These are phyloP conservation scores for Chondrostereum purpureum DNA, from an alignment of 1,284 basidiomycete species.

Conservation along the genomic window DNA sequence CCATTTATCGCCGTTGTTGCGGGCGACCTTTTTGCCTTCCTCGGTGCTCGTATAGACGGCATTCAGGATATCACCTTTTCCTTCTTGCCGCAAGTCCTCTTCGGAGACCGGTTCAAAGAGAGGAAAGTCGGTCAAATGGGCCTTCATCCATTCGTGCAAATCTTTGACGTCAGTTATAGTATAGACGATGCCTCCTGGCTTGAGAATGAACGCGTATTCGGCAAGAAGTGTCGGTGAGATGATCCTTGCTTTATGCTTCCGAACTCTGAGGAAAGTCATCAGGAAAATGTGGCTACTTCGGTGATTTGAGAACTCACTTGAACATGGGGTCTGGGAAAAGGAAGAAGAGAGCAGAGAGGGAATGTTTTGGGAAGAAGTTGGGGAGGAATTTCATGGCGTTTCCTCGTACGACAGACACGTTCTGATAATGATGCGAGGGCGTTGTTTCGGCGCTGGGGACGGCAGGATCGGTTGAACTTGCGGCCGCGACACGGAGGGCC, in stretches of 20 bases:
- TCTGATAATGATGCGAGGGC: conserved; percentile 59
- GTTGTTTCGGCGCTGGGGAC: conserved; percentile 18
- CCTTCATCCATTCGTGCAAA: conserved; percentile 93
- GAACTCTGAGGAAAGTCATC: conserved; percentile 21
- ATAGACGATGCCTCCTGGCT: conserved; percentile 90
- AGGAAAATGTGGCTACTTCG: too few species aligned
- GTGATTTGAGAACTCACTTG: conserved; percentile 58
- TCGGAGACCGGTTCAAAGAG: conserved; percentile 81
- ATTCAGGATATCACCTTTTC: conserved; percentile 69
- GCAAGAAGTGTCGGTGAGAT: conserved; percentile 93
- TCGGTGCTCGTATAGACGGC: conserved; percentile 86
- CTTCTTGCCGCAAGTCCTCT: conserved; percentile 65
- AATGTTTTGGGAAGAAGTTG: conserved; percentile 91
- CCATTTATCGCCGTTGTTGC: conserved; percentile 89
- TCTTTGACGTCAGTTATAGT: conserved; percentile 97
- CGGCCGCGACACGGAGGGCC: conserved; percentile 62
- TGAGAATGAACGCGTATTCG: conserved; percentile 89
- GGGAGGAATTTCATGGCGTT: conserved; percentile 99
- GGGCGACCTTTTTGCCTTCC: conserved; percentile 94
- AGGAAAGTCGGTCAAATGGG: conserved; percentile 81
- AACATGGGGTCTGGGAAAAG: conserved; percentile 99
- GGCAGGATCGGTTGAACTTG: conserved; percentile 27
- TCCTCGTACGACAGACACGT: conserved; percentile 90
- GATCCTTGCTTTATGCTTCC: conserved; percentile 98
- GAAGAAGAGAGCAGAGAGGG: conserved; percentile 93